Evolutionary conservation across 371 early-diverging fungal species (phyloP), one percentile per base, ranked within the genome.

Genomic region (Phascolomyces articulosus): DNA sequence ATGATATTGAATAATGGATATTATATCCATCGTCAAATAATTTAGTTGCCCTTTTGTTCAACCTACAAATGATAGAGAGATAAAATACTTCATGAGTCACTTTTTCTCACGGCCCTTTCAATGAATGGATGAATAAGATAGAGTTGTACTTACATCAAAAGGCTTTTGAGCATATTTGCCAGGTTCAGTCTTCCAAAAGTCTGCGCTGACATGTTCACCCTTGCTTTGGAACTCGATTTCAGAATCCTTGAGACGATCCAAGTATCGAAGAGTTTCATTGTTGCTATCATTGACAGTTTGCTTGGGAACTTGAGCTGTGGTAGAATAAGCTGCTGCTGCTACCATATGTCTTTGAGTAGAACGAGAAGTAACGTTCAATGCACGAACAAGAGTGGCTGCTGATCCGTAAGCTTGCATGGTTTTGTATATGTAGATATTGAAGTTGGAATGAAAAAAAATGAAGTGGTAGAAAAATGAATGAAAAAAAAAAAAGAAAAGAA

Each of bases 151-250:
- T 44, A 59, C 41, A 47, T 38, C 53, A 27, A 62, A 48, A 28
- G 61, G 47, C 21, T 60, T 60, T 28, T 49, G 23, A 21, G 13
- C 28, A 31, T 63, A 29, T n/a, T 58, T 65, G 38, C 65, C 65
- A 23, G 65, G 65, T 20, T 65, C 65, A 40, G 65, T 65, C 60
- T 65, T 65, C 65, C 65, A 65, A 40, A 65, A 65, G 28, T 65
- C 65, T 40, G 28, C 59, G 24, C 54, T 51, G 28, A 65, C 65
- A 40, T 65, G 38, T 21, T 65, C 65, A 11, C 59, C 59, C 40
- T 59, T 51, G 65, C 59, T 65, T 34, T 65, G 65, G 38, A 65
- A 65, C 51, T 58, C 65, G 26, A 65, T 65, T 56, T 65, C 65
- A 49, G 41, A 53, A 34, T 65, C 65, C 31, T 65, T 65, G 26